Conservation (phyloP, 2,329 filamentous ascomycete genomes). For the Periconia macrospinosa region DNA sequence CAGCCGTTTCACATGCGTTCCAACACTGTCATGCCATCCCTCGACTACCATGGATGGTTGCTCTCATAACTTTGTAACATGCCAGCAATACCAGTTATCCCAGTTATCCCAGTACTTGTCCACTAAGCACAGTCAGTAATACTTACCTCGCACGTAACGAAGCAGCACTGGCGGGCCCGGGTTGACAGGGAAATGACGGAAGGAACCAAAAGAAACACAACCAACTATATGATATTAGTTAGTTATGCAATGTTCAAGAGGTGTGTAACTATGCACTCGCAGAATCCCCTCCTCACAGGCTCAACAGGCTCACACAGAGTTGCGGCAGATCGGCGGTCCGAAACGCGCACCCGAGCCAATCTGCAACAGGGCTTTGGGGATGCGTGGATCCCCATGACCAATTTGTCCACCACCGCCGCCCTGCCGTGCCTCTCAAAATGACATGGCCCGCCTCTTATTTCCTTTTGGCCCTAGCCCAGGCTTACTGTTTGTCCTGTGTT, state of each 20-base stretch:
- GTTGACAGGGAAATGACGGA: not conserved
- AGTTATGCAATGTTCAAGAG: too few relatives aligned
- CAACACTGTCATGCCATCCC: not conserved
- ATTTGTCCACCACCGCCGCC: not conserved
- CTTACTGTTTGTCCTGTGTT: not conserved
- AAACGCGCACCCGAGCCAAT: not conserved
- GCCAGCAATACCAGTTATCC: too few relatives aligned
- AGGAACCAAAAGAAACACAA: not conserved
- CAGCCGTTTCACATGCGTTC: not conserved
- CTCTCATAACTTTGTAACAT: too few relatives aligned
- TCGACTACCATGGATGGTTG: too few relatives aligned
- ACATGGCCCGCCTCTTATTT: not conserved
- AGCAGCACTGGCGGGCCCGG: too few relatives aligned
- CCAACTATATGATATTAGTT: too few relatives aligned
- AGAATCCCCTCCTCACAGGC: too few relatives aligned
- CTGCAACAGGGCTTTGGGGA: not conserved
- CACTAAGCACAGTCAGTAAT: too few relatives aligned
- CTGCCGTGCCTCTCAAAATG: not conserved
- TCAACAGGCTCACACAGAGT: too few relatives aligned
- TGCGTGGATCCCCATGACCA: not conserved
- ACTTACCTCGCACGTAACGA: too few relatives aligned
- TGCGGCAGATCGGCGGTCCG: not conserved
- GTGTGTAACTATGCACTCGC: too few relatives aligned
- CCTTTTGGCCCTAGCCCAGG: not conserved
- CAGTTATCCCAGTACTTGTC: too few relatives aligned